These are phyloP conservation scores for Roridomyces roridus DNA, from an alignment of 768 basidiomycete species.

Conservation along the genomic window DNA sequence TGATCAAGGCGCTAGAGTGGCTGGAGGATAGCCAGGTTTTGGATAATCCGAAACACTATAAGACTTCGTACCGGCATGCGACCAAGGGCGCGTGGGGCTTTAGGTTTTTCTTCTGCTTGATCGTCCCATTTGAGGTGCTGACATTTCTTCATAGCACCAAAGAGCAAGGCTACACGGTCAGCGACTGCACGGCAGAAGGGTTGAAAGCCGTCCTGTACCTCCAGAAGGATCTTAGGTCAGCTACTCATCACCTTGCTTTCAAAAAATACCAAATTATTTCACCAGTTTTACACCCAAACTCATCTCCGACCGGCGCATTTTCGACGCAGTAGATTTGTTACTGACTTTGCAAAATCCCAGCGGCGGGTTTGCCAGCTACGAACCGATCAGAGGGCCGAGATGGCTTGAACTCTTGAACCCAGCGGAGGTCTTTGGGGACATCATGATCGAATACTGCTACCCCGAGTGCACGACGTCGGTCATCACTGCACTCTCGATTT, in stretches of 20 bases:
- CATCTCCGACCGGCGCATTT: constrained; percentile 77
- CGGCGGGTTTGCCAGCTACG: constrained; percentile 95
- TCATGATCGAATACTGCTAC: constrained; percentile 96
- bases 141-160: constrained; percentile 63
- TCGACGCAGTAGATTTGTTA: constrained; percentile 86
- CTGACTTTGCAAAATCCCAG: constrained; percentile 84
- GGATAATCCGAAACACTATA: constrained; percentile 56
- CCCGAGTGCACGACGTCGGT: constrained; percentile 98
- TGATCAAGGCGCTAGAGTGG: constrained; percentile 58
- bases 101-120: constrained; percentile 45
- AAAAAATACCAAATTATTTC: constrained; percentile 16
- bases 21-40: constrained; percentile 58
- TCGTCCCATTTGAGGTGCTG: background rate
- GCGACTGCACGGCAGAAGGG: constrained; percentile 95
- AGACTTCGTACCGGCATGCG: constrained; percentile 52
- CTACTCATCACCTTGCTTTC: constrained; percentile 15
- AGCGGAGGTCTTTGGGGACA: constrained; percentile 96
- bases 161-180: constrained; percentile 94
- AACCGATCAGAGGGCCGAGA: constrained; percentile 79
- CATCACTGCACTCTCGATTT: constrained; percentile 88
- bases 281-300: constrained; percentile 75
- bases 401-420: constrained; percentile 91
- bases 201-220: constrained; percentile 90
- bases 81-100: constrained; percentile 63
- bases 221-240: constrained; percentile 78